Percentiles rank a stretch among this genome's conserved stretches.
Conservation (phyloP, 2,329 filamentous ascomycete genomes). For the Monilinia polystroma region DNA sequence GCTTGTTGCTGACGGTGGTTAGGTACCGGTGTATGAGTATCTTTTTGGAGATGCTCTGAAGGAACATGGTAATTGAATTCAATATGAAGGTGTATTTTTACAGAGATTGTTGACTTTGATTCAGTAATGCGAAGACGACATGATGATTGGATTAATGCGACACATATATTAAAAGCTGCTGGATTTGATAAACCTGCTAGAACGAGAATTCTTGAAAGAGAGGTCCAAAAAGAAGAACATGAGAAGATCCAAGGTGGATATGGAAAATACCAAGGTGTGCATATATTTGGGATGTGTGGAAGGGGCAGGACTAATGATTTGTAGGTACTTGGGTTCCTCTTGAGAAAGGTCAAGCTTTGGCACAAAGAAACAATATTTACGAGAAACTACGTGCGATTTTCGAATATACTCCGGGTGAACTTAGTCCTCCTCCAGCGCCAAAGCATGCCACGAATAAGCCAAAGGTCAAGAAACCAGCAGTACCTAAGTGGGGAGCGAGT, state of each 20-base stretch:
- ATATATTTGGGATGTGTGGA: background rate
- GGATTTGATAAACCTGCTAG: slow-evolving; percentile 96
- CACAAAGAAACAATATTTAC: slow-evolving; percentile 81
- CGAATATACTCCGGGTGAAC: slow-evolving; percentile 79
- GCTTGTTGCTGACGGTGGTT: background rate
- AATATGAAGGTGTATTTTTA: background rate
- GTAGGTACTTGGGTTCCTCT: slow-evolving; percentile 94
- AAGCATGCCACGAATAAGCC: slow-evolving; percentile 89
- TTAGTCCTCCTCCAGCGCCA: slow-evolving; percentile 88
- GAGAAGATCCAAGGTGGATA: slow-evolving; percentile 99
- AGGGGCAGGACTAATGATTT: slow-evolving; percentile 31
- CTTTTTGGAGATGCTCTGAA: slow-evolving; percentile 76
- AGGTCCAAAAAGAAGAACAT: slow-evolving; percentile 93
- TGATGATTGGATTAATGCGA: slow-evolving; percentile 99
- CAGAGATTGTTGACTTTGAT: slow-evolving; percentile 9
- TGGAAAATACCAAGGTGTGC: slow-evolving; percentile 89
- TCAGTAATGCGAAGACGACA: slow-evolving; percentile 81
- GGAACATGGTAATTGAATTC: slow-evolving; percentile 59
- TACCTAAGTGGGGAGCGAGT: slow-evolving; percentile 58
- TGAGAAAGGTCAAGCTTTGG: slow-evolving; percentile 74
- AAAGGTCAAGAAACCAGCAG: slow-evolving; percentile 67
- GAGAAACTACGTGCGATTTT: slow-evolving; percentile 85
- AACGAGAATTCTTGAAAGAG: slow-evolving; percentile 91
- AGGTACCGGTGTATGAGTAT: slow-evolving; percentile 95
- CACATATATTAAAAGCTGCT: slow-evolving; percentile 94